Evolutionary conservation across 306 rosid genomes (phyloP), one percentile per base, ranked within the genome.

Genomic region (Vachellia collinsii): DNA sequence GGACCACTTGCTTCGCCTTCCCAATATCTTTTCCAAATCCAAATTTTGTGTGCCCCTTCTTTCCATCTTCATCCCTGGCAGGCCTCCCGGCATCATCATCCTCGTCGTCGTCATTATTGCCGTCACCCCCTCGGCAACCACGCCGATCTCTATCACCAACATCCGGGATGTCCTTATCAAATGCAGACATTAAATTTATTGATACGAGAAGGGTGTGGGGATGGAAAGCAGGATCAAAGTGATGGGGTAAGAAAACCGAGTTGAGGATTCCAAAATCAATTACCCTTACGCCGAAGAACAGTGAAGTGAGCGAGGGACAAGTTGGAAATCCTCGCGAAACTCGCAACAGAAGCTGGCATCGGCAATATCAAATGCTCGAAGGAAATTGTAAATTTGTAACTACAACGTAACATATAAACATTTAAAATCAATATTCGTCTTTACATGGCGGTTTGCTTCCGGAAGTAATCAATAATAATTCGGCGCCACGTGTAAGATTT

Each of bases 131-230:
- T 44, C 65, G 50, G 74, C 61, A 71, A 64, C 81, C 83, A 3
- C 3, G 53, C 12, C 84, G 83, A 73, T 83, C 82, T 70, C 63
- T 59, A 9, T 42, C 59, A 70, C 70, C 82, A 42, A 72, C 84
- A 63, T 80, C 82, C 0, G 88, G 72, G 85, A 90, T 79, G 80
- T 87, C 91, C 58, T 82, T 72, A 56, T 66, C 86, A 79, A 83
- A 48, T 68, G 80, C 85, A 85, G 98, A 92, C 93, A 90, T 92
- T 7, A 83, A 83, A 23, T 62, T 53, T 17, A 39, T 48, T 1
- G 50, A 25, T 19, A 17, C 12, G 4, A 8, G 13, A 22, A 36
- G 19, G 48, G 37, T 6, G 58, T 53, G 53, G 74, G 50, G 76
- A 48, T 58, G 54, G 73, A 65, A 25, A 20, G 70, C 37, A 47